Conservation (phyloP, 2,329 filamentous ascomycete genomes). For the Mariannaea sp. region DNA sequence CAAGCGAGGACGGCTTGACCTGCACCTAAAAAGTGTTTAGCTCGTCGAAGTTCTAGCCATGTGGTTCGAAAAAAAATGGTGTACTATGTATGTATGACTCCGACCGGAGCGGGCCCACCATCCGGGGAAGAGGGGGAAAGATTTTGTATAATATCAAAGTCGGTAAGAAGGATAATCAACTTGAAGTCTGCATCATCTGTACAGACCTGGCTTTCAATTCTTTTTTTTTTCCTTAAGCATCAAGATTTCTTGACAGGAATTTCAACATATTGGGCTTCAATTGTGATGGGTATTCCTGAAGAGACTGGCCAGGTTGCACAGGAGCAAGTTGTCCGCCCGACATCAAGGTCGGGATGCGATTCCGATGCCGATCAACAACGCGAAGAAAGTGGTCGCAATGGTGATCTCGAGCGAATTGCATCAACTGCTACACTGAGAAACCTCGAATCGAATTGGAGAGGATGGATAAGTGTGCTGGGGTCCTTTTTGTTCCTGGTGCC, state of each 20-base stretch:
- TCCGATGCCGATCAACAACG: conserved; percentile 10
- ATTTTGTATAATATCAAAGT: conserved; percentile 9
- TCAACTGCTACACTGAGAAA: conserved; percentile 18
- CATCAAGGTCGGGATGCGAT: conserved; percentile 22
- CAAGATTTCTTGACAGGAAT: not conserved
- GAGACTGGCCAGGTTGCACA: not conserved
- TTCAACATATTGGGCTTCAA: not conserved
- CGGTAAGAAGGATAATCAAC: not conserved
- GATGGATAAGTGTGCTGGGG: conserved; percentile 35
- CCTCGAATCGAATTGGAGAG: conserved; percentile 25
- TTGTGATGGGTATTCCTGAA: conserved; percentile 1
- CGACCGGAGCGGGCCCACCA: conserved; percentile 19
- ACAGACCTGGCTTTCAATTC: not conserved
- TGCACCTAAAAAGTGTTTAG: conserved; percentile 8
- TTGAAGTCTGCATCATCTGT: not conserved
- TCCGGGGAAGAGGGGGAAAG: too few relatives aligned
- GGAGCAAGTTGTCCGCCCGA: not conserved
- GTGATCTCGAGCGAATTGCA: conserved; percentile 21
- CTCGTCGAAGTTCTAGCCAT: not conserved
- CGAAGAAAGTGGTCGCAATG: conserved; percentile 18
- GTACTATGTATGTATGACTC: too few relatives aligned
- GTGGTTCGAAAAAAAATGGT: conserved; percentile 10
- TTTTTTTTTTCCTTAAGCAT: too few relatives aligned
- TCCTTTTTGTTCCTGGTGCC: conserved; percentile 31
- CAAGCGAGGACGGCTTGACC: not conserved